Evolutionary conservation across 2,329 filamentous ascomycete genomes (phyloP), one percentile per base, ranked within the genome.

Genomic region (Exophiala sp.): DNA sequence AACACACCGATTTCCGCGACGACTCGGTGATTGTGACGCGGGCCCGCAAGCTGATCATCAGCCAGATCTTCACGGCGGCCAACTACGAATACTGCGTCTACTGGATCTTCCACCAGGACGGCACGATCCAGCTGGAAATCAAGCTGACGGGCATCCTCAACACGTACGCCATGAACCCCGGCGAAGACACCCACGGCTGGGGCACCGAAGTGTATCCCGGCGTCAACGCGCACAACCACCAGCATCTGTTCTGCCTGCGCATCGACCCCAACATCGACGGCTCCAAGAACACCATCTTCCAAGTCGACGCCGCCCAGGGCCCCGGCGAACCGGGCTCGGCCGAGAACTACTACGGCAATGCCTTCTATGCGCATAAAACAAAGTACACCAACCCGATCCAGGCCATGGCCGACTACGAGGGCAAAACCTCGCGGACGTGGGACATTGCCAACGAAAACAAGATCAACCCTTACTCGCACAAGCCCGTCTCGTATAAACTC

Each of bases 211-310:
- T 96, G 7, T 93, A 91, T 63, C 86, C 88, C 0, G 83, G 87
- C 34, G 88, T 95, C 63, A 95, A 95, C 63, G 90, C 90, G 0
- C 90, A 95, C 71, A 95, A 95, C 72, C 90, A 96, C 68, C 89
- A 96, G 69, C 90, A 96, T 67, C 77, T 96, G 24, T 96, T 96
- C 79, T 95, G 88, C 65, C 73, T 96, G 37, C 86, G 90, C 35
- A 74, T 95, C 37, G 86, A 96, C 65, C 80, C 89, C 24, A 93
- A 91, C 63, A 79, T 96, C 48, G 90, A 95, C 64, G 90, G 90
- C 0, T 80, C 83, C 1, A 77, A 83, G 56, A 96, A 96, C 67
- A 90, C 88, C 0, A 76, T 95, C 52, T 91, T 88, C 73, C 81
- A 90, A 69, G 82, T 85, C 10, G 90, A 96, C 60, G 85, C 88